These are phyloP conservation scores for Candida nitratophila DNA, from an alignment of 805 yeast genomes.

Conservation along the genomic window DNA sequence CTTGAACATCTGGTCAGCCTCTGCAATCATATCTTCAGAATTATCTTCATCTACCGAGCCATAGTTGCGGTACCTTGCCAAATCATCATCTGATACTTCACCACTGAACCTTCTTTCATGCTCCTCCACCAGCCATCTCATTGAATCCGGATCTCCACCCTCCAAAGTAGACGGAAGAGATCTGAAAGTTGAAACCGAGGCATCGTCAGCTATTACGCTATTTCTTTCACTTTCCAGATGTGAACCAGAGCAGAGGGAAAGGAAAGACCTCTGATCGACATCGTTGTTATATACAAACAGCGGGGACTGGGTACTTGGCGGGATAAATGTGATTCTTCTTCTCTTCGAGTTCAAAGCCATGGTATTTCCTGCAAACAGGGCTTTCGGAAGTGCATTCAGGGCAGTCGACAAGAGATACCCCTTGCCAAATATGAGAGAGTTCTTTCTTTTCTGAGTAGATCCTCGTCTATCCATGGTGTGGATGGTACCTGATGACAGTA, in stretches of 20 bases:
- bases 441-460: background rate
- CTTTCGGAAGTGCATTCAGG: conserved; percentile 17
- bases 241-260: conserved; percentile 26
- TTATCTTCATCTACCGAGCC: conserved; percentile 16
- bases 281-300: conserved; percentile 26
- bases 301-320: conserved; percentile 31
- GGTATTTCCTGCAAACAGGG: conserved; percentile 18
- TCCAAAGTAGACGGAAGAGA: conserved; percentile 30
- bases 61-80: conserved; percentile 4
- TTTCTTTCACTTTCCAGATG: conserved; percentile 19
- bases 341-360: conserved; percentile 26
- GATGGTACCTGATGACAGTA: too few relatives aligned
- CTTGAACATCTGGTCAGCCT: conserved; percentile 20
- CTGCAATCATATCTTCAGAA: conserved; percentile 14
- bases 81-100: background rate
- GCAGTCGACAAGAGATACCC: conserved; percentile 13
- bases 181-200: conserved; percentile 26
- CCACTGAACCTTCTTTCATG: conserved; percentile 23
- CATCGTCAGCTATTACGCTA: conserved; percentile 19
- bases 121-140: conserved; percentile 31
- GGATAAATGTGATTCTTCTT: conserved; percentile 28
- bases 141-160: conserved; percentile 23
- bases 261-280: conserved; percentile 27
- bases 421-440: conserved; percentile 3
- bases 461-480: background rate